Evolutionary conservation across 73 alveolate species (phyloP), one percentile per base, ranked within the genome.

Genomic region (Paramecium bursaria): DNA sequence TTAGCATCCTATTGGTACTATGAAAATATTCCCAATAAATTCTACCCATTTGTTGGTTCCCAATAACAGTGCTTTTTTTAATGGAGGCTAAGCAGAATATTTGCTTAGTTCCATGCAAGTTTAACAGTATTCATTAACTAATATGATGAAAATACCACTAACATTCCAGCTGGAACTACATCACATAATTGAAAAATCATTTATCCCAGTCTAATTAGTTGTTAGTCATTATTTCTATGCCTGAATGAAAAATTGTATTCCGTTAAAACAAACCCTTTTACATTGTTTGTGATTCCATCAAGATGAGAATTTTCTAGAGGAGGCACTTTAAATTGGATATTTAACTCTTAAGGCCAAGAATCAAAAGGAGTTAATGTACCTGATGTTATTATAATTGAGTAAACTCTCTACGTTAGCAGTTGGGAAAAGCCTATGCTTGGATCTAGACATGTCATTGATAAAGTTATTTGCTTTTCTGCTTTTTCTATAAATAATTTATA

Each of bases 71-170:
- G n/a, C n/a, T n/a, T n/a, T n/a, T n/a, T n/a, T n/a, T n/a, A n/a
- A n/a, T n/a, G n/a, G n/a, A n/a, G n/a, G n/a, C n/a, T n/a, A n/a
- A n/a, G n/a, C n/a, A n/a, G n/a, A n/a, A n/a, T n/a, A n/a, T n/a
- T n/a, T n/a, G 82, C 27, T 26, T 67, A 42, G 7, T 25, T 21
- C 76, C 86, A 27, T 19, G 29, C 26, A 30, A 75, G 75, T 75
- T 48, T 14, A 26, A 46, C 42, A 14, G 35, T 30, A 13, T 22
- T n/a, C 54, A 86, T 86, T 5, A 76, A 47, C 6, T 61, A 25
- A 13, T 51, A 77, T 1, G 90, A 76, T 23, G 90, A 79, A 39
- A 86, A 60, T 48, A 77, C 75, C 15, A 86, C 86, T 17, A 86
- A 73, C 14, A 86, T 76, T 0, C 92, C 92, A 26, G 49, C 47